Evolutionary conservation across 805 yeast genomes (phyloP).

Genomic region (Dipodascopsis tothii): DNA sequence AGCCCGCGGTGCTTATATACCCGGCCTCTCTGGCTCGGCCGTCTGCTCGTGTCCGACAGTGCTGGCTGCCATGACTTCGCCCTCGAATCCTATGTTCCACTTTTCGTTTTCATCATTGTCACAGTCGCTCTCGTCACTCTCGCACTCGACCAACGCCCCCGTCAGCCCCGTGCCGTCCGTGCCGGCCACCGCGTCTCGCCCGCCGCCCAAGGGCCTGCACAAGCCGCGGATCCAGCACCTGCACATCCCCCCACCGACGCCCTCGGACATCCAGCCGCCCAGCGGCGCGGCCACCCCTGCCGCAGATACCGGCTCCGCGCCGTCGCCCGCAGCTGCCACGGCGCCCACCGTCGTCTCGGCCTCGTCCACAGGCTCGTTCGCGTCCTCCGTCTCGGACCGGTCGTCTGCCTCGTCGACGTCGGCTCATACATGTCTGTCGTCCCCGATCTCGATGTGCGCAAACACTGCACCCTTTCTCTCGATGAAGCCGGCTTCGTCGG

Average conservation of each 20-base stretch:
- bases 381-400: conserved; percentile 1
- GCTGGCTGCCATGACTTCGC: not conserved
- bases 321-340: not conserved
- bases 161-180: no score
- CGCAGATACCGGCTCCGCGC: no score
- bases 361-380: conserved; percentile 4
- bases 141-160: not conserved
- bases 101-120: not conserved
- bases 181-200: no score
- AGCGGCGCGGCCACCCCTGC: no score
- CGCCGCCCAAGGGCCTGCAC: not conserved
- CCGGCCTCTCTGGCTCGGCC: no score
- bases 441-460: not conserved
- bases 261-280: no score
- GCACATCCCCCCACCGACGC: not conserved
- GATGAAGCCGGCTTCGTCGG: conserved; percentile 15
- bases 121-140: not conserved
- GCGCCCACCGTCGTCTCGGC: not conserved
- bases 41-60: no score
- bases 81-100: not conserved
- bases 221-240: not conserved
- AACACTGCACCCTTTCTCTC: not conserved
- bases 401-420: not conserved
- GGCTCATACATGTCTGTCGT: not conserved
- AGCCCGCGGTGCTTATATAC: no score